These are phyloP conservation scores for Boletus coccyginus DNA, from an alignment of 768 basidiomycete genomes.

Conservation along the genomic window DNA sequence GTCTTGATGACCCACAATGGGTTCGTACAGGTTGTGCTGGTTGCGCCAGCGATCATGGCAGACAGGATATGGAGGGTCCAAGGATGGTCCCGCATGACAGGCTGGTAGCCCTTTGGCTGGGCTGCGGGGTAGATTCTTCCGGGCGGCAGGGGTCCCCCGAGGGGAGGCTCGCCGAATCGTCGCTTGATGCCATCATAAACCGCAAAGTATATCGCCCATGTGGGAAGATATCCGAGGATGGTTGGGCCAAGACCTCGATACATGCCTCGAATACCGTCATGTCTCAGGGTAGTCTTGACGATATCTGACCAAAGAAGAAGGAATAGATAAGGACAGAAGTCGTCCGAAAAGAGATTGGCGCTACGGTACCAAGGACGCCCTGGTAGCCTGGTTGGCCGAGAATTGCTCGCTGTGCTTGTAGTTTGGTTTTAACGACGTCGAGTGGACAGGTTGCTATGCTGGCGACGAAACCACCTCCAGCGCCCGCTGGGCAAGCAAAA, in stretches of 20 bases:
- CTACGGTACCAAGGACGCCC: slow-evolving; percentile 65
- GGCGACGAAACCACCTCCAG: slow-evolving; percentile 90
- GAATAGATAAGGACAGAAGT: slow-evolving; percentile 17
- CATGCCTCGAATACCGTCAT: slow-evolving; percentile 81
- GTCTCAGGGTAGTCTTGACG: slow-evolving; percentile 50
- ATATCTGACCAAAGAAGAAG: slow-evolving; percentile 40
- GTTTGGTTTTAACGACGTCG: slow-evolving; percentile 95
- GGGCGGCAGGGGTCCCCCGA: slow-evolving; percentile 33
- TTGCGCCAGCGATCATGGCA: slow-evolving; percentile 93
- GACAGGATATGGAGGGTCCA: slow-evolving; percentile 90
- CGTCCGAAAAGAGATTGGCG: slow-evolving; percentile 1
- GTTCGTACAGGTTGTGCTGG: slow-evolving; percentile 91
- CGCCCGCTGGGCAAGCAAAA: slow-evolving; percentile 62
- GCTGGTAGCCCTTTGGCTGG: slow-evolving; percentile 84
- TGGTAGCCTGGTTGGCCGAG: slow-evolving; percentile 71
- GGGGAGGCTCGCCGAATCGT: slow-evolving; percentile 65
- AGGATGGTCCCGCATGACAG: slow-evolving; percentile 73
- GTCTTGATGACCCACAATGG: slow-evolving; percentile 99
- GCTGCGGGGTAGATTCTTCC: slow-evolving; percentile 76
- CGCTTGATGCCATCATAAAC: slow-evolving; percentile 96
- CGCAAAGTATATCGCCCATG: slow-evolving; percentile 98
- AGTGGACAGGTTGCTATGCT: slow-evolving; percentile 95
- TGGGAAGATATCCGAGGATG: slow-evolving; percentile 93
- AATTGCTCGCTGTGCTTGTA: slow-evolving; percentile 87
- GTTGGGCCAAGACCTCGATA: slow-evolving; percentile 99